phyloP scores from a whole-genome alignment of 139 green algal genomes.

The Tetraselmis striata region DNA sequence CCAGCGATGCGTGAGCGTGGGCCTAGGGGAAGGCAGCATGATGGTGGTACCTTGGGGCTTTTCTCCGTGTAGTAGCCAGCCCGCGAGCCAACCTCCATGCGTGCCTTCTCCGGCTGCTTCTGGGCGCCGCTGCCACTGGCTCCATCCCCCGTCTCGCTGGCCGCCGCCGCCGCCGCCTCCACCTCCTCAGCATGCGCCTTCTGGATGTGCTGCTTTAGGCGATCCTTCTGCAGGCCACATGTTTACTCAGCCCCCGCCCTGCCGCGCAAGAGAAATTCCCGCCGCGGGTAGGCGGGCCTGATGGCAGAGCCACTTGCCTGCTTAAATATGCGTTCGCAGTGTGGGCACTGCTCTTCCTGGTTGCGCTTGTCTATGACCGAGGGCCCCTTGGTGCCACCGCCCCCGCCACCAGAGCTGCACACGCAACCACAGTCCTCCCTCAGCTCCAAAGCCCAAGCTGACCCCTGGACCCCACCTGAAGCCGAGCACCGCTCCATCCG shows the following conservation, averaged over 20 bases:
- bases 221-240: slow-evolving; percentile 28
- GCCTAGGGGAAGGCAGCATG: too few species aligned
- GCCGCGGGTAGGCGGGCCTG: neutral
- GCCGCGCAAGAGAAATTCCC: too few species aligned
- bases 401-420: slow-evolving; percentile 53
- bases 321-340: slow-evolving; percentile 81
- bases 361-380: slow-evolving; percentile 75
- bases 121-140: neutral
- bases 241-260: neutral
- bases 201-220: slow-evolving; percentile 67
- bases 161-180: neutral
- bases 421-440: neutral
- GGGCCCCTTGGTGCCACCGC: slow-evolving; percentile 73
- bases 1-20: too few species aligned
- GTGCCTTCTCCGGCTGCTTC: neutral
- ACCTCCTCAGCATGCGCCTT: slow-evolving; percentile 57
- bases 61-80: slow-evolving; percentile 69
- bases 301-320: slow-evolving; percentile 28
- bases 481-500: neutral
- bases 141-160: neutral
- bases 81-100: slow-evolving; percentile 57
- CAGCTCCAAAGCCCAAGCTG: neutral
- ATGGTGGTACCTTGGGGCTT: slow-evolving; percentile 65
- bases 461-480: neutral
- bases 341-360: slow-evolving; percentile 71